phyloP scores from a whole-genome alignment of 1,284 basidiomycete species.

The Irpex sp. region DNA sequence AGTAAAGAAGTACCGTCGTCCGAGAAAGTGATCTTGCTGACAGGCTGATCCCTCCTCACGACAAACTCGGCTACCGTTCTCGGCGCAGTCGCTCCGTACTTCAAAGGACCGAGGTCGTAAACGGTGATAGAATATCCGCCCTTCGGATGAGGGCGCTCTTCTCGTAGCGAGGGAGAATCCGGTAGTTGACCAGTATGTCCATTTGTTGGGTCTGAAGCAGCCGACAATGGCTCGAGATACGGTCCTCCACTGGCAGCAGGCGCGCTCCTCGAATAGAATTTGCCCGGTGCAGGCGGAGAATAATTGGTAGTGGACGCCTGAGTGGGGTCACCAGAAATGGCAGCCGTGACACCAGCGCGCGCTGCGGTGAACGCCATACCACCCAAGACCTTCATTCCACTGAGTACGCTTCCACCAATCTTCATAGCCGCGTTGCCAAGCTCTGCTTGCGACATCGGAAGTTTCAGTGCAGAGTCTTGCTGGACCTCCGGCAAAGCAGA shows the following conservation, averaged over 20 bases:
- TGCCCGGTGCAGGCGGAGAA: slow-evolving; percentile 18
- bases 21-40: slow-evolving; percentile 56
- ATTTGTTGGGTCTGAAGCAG: neutral
- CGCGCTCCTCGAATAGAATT: slow-evolving; percentile 62
- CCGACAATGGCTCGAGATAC: neutral
- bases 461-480: slow-evolving; percentile 13
- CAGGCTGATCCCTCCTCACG: slow-evolving; percentile 41
- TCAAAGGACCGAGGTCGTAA: slow-evolving; percentile 47
- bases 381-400: slow-evolving; percentile 60
- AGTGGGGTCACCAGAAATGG: slow-evolving; percentile 14
- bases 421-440: slow-evolving; percentile 52
- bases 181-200: neutral
- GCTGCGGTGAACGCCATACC: slow-evolving; percentile 59
- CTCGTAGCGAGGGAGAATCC: slow-evolving; percentile 14
- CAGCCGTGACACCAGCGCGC: slow-evolving; percentile 24
- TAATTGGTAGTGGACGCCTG: neutral
- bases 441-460: slow-evolving; percentile 37
- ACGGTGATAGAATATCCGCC: slow-evolving; percentile 45
- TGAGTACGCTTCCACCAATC: slow-evolving; percentile 58
- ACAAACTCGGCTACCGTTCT: slow-evolving; percentile 42
- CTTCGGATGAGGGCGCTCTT: neutral
- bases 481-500: slow-evolving; percentile 22
- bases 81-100: slow-evolving; percentile 12
- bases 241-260: slow-evolving; percentile 38
- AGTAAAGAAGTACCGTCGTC: slow-evolving; percentile 56